Conservation (phyloP, 306 rosid species). For the Acacia confusa region DNA sequence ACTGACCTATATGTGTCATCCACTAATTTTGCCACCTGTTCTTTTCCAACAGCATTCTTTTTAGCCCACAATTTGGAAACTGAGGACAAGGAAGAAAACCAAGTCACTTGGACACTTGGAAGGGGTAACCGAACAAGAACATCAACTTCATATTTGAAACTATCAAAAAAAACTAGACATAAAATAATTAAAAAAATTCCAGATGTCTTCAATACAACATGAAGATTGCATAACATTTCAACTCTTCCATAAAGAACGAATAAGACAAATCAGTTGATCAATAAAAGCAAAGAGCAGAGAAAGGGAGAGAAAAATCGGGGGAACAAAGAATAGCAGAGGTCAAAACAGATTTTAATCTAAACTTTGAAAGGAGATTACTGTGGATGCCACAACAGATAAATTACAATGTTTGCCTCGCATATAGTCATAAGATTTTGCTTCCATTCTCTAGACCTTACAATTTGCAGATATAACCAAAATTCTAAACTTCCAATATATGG, state of each 20-base stretch:
- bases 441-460: neutral
- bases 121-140: slow-evolving; percentile 16
- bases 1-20: slow-evolving; percentile 94
- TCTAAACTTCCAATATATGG: slow-evolving; percentile 10
- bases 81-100: slow-evolving; percentile 34
- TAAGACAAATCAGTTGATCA: neutral
- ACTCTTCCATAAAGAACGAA: slow-evolving; percentile 18
- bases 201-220: slow-evolving; percentile 16
- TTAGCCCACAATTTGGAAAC: slow-evolving; percentile 71
- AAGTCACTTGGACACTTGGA: slow-evolving; percentile 3
- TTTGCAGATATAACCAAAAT: slow-evolving; percentile 2
- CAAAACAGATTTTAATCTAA: neutral
- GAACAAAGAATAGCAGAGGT: neutral
- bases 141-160: slow-evolving; percentile 23
- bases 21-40: slow-evolving; percentile 85
- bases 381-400: slow-evolving; percentile 6
- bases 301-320: neutral
- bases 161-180: slow-evolving; percentile 17
- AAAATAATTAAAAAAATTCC: neutral
- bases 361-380: slow-evolving; percentile 5
- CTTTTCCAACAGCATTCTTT: slow-evolving; percentile 81
- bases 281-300: neutral
- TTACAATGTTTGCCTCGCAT: neutral
- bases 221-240: neutral
- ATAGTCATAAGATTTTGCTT: neutral